phyloP scores from a whole-genome alignment of 352 stramenopile genomes.

The Pythium periplocum region DNA sequence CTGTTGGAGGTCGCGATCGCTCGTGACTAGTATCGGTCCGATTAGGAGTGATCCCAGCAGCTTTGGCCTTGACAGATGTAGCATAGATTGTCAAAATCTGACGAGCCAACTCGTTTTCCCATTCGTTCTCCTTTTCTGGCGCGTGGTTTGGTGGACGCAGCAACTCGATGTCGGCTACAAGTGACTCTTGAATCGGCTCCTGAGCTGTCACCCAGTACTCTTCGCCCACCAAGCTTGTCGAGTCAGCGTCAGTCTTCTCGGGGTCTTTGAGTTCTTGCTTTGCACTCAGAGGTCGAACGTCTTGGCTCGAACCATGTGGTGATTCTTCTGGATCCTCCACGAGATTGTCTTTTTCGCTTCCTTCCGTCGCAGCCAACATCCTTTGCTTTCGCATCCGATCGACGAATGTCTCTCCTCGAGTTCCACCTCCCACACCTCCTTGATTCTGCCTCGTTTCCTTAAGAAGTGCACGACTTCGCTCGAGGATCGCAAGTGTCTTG shows the following conservation, averaged over 20 bases:
- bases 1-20: too few species aligned
- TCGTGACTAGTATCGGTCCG: too few species aligned
- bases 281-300: too few species aligned
- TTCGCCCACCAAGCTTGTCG: background rate
- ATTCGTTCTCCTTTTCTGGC: constrained; percentile 67
- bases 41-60: too few species aligned
- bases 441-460: constrained; percentile 13
- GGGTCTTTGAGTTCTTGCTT: background rate
- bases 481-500: constrained; percentile 49
- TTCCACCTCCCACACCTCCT: background rate
- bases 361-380: background rate
- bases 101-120: constrained; percentile 88
- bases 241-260: background rate
- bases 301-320: too few species aligned
- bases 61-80: constrained; percentile 65
- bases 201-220: background rate
- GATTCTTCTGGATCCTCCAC: background rate
- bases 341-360: background rate
- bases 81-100: constrained; percentile 88
- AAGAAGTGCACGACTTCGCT: constrained; percentile 44
- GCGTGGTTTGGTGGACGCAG: constrained; percentile 38
- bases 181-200: background rate
- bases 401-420: constrained; percentile 10
- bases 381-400: constrained; percentile 12
- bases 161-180: constrained; percentile 37